Evolutionary conservation across 495 filamentous ascomycete genomes (phyloP), one percentile per base, ranked within the genome.

Genomic region (Glarea lozoyensis): DNA sequence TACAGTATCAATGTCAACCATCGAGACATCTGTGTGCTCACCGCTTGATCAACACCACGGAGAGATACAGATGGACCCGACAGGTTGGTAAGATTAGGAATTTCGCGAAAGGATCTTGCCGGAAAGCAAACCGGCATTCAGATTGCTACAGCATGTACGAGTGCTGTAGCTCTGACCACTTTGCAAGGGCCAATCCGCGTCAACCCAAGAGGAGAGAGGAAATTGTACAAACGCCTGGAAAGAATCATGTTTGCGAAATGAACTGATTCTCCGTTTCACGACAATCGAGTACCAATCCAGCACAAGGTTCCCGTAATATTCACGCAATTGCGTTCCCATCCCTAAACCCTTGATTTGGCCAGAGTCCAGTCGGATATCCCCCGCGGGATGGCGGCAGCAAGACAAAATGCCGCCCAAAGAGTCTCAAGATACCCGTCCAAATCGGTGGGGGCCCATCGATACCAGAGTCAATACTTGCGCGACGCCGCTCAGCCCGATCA

Each of bases 41-140:
- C 47, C 47, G 47, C 52, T 49, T 19, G 48, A 37, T n/a, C 40
- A 43, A 42, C 33, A 37, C n/a, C n/a, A n/a, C n/a, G n/a, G n/a
- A n/a, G n/a, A n/a, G 44, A n/a, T 25, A 48, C 23, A 30, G 22
- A 42, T 16, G 32, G 42, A 40, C 38, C 46, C 46, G 46, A 42
- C 33, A 46, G 42, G 10, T 16, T 42, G 50, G 43, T 22, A 11
- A n/a, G n/a, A 21, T 15, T 27, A 29, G n/a, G n/a, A 41, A 21
- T 27, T 15, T 7, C 23, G 33, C 10, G 15, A 29, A 30, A 29
- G 27, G 22, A n/a, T n/a, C n/a, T n/a, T n/a, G n/a, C n/a, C n/a
- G n/a, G n/a, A n/a, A n/a, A n/a, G n/a, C n/a, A n/a, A n/a, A n/a
- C n/a, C n/a, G n/a, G n/a, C n/a, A n/a, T n/a, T n/a, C n/a, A n/a